Evolutionary conservation across 441 rosid genomes (phyloP).

Genomic region (Eruca vesicaria): DNA sequence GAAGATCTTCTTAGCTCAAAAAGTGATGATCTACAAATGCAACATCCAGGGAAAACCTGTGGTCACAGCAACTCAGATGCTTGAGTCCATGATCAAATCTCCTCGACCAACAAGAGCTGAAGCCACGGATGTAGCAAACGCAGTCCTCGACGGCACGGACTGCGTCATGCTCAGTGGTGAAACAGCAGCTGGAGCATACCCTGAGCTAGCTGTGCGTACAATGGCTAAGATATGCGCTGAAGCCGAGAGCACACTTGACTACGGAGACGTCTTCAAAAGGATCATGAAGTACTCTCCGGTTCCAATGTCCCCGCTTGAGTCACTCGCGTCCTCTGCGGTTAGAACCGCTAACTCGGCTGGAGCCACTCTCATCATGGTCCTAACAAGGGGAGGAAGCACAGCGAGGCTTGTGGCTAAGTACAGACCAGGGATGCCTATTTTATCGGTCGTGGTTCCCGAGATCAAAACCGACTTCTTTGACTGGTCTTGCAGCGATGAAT

Average conservation of each 20-base stretch:
- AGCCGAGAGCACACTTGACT: conserved; percentile 86
- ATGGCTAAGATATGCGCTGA: conserved; percentile 91
- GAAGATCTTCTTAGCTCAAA: conserved; percentile 94
- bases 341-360: conserved; percentile 79
- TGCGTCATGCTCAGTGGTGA: conserved; percentile 99
- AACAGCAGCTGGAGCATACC: conserved; percentile 98
- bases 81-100: conserved; percentile 97
- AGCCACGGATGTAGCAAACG: conserved; percentile 97
- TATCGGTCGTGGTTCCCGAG: conserved; percentile 88
- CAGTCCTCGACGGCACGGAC: conserved; percentile 94
- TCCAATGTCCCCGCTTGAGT: conserved; percentile 95
- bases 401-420: conserved; percentile 95
- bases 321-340: conserved; percentile 93
- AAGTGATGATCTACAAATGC: conserved; percentile 94
- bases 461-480: conserved; percentile 79
- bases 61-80: conserved; percentile 97
- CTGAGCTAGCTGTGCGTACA: conserved; percentile 81
- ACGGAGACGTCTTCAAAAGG: conserved; percentile 80
- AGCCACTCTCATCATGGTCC: conserved; percentile 77
- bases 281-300: conserved; percentile 74
- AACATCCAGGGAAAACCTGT: conserved; percentile 94
- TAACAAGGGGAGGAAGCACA: conserved; percentile 93
- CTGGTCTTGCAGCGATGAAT: conserved; percentile 88
- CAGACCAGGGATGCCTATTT: conserved; percentile 84
- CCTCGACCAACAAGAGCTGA: conserved; percentile 97